Evolutionary conservation across 495 filamentous ascomycete species (phyloP).

Genomic region (Jackrogersella multiformis): DNA sequence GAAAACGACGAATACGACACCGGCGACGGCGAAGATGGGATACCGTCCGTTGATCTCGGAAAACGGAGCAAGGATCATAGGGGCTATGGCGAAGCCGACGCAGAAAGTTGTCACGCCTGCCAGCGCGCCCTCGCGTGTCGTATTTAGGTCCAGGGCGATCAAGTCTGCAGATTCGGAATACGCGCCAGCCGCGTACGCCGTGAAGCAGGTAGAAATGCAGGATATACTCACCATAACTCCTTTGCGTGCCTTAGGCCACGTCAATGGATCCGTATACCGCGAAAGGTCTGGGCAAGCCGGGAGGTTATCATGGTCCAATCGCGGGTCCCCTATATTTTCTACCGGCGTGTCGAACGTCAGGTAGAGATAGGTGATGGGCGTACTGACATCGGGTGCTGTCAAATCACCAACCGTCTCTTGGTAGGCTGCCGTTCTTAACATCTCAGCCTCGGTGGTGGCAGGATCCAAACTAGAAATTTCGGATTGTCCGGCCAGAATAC

Average conservation of each 20-base stretch:
- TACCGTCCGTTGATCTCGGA: constrained; percentile 87
- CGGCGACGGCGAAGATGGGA: constrained; percentile 80
- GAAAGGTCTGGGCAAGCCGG: constrained; percentile 71
- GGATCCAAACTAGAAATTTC: not conserved
- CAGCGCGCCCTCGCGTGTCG: constrained; percentile 71
- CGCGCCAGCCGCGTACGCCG: constrained; percentile 83
- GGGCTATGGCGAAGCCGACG: constrained; percentile 81
- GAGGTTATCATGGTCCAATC: constrained; percentile 45
- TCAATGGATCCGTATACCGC: constrained; percentile 73
- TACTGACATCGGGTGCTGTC: constrained; percentile 14
- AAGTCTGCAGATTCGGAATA: constrained; percentile 74
- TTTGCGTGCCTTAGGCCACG: constrained; percentile 77
- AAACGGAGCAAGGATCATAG: constrained; percentile 91
- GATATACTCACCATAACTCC: constrained; percentile 76
- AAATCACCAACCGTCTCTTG: not conserved
- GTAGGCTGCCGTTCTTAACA: not conserved
- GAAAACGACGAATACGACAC: constrained; percentile 70
- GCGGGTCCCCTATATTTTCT: constrained; percentile 53
- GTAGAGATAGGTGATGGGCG: constrained; percentile 71
- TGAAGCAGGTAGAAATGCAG: constrained; percentile 77
- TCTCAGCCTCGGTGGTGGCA: not conserved
- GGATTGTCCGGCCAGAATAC: not conserved
- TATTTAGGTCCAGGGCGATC: constrained; percentile 68
- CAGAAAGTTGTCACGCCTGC: constrained; percentile 88
- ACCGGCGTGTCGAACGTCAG: constrained; percentile 76